These are phyloP conservation scores for Juncus effusus DNA, from an alignment of 176 grass and related monocot species.

Conservation along the genomic window DNA sequence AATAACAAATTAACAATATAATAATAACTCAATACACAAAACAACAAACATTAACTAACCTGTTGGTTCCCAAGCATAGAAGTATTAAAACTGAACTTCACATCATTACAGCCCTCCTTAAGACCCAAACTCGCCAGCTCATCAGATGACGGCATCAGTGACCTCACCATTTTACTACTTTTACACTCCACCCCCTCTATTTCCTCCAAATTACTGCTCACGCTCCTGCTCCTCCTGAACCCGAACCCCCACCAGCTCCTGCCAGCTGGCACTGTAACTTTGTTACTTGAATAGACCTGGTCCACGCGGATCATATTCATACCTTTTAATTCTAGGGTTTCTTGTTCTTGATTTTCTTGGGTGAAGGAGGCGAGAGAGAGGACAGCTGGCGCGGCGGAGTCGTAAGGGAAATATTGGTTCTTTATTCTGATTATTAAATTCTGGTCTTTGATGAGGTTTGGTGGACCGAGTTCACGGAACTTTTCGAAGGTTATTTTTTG, in stretches of 20 bases:
- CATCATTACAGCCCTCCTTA: constrained; percentile 69
- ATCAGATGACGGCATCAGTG: constrained; percentile 67
- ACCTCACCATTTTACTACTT: constrained; percentile 52
- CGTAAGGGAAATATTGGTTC: constrained; percentile 75
- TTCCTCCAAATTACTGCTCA: constrained; percentile 43
- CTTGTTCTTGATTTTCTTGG: constrained; percentile 29
- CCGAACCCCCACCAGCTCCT: constrained; percentile 88
- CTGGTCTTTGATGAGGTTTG: constrained; percentile 50
- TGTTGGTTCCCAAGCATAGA: constrained; percentile 80
- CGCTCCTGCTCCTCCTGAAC: constrained; percentile 60
- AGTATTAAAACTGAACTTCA: constrained; percentile 92
- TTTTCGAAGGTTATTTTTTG: constrained; percentile 75
- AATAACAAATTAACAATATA: too few species aligned
- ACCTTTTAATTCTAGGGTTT: constrained; percentile 60
- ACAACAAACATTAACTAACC: constrained; percentile 31
- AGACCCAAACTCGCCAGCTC: constrained; percentile 79
- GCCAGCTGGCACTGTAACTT: constrained; percentile 33
- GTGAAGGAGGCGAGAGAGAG: constrained; percentile 65
- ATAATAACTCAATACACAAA: too few species aligned
- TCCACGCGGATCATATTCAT: constrained; percentile 60
- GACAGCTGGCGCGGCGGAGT: constrained; percentile 53
- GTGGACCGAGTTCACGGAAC: constrained; percentile 58
- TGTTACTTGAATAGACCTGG: constrained; percentile 37
- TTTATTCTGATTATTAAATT: constrained; percentile 78
- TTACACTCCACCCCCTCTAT: constrained; percentile 33